Conservation (phyloP, 208 protist genomes). For the Porcisia hertigi region DNA sequence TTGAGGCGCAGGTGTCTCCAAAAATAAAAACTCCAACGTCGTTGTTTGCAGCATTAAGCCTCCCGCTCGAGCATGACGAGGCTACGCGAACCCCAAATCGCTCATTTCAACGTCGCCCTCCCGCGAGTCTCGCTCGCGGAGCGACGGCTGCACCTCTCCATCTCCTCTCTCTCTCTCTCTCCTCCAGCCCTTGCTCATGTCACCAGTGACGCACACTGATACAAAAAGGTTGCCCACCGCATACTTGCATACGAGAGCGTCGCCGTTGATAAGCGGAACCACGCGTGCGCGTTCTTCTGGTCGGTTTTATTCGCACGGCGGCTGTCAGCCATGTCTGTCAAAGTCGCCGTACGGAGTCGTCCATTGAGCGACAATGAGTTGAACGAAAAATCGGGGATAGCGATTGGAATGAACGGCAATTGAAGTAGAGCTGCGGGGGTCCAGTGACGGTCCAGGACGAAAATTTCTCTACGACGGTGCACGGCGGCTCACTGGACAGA, state of each 20-base stretch:
- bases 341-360: conserved; percentile 75
- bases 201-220: neutral
- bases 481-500: conserved; percentile 57
- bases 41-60: too few species aligned
- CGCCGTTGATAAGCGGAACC: too few species aligned
- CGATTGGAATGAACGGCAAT: conserved; percentile 74
- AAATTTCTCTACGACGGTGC: conserved; percentile 77
- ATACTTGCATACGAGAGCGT: too few species aligned
- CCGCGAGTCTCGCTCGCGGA: neutral
- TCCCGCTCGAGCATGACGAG: too few species aligned
- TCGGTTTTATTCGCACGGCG: neutral
- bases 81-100: neutral
- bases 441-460: conserved; percentile 32
- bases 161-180: neutral
- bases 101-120: neutral
- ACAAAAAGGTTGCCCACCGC: too few species aligned
- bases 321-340: conserved; percentile 59
- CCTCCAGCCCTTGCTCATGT: neutral
- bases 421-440: conserved; percentile 48
- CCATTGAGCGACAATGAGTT: conserved; percentile 66
- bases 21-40: too few species aligned
- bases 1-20: too few species aligned
- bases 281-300: neutral
- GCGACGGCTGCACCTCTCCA: too few species aligned
- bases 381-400: conserved; percentile 38